A percentile compares a stretch with the other conserved stretches of the same genome.
Conservation (phyloP, 345 rosid genomes). For the Salix caprea region DNA sequence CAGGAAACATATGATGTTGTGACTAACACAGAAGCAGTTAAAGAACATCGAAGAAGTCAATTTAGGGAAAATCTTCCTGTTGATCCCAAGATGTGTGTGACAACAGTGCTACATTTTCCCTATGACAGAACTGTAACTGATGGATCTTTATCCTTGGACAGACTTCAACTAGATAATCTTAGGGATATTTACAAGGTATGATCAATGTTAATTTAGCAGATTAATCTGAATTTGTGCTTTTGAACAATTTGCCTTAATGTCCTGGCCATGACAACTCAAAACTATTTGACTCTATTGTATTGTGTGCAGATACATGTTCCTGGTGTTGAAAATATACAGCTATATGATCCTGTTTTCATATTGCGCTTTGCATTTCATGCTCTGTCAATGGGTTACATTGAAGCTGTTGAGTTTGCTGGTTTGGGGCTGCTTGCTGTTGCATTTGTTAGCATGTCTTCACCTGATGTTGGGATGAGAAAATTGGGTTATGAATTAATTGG, state of each 20-base stretch:
- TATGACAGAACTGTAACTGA: constrained; percentile 42
- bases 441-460: constrained; percentile 77
- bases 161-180: not conserved
- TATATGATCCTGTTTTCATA: constrained; percentile 84
- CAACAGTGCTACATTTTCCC: constrained; percentile 64
- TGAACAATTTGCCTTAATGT: not conserved
- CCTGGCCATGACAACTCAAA: not conserved
- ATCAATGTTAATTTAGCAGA: not conserved
- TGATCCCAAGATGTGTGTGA: constrained; percentile 69
- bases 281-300: not conserved
- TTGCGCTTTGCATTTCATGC: constrained; percentile 60
- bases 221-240: constrained; percentile 4
- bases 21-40: constrained; percentile 39
- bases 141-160: not conserved
- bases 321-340: constrained; percentile 26
- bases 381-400: constrained; percentile 58
- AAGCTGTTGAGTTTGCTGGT: constrained; percentile 75
- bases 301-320: constrained; percentile 30
- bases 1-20: constrained; percentile 31
- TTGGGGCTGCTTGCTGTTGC: constrained; percentile 89
- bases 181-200: constrained; percentile 11
- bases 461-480: constrained; percentile 72
- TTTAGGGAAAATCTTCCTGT: constrained; percentile 75
- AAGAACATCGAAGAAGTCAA: constrained; percentile 48
- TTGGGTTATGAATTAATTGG: constrained; percentile 70